Evolutionary conservation across 768 basidiomycete species (phyloP).

Genomic region (Tricholoma saponaceum): DNA sequence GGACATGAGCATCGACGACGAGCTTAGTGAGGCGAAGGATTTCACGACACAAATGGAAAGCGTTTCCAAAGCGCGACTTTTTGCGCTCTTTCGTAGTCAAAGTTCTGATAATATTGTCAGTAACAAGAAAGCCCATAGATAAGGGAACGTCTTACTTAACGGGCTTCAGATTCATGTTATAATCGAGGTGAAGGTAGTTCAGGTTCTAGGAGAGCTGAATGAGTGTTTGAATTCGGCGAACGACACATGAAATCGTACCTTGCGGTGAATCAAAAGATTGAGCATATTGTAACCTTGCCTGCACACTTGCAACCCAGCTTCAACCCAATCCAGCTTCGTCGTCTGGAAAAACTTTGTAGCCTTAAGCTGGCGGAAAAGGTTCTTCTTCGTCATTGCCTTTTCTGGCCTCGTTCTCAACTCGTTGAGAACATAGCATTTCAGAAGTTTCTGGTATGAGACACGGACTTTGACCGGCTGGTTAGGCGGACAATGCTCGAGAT

Average conservation of each 20-base stretch:
- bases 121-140: not conserved
- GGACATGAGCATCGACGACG: conserved; percentile 97
- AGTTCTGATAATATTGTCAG: conserved; percentile 52
- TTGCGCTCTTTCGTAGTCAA: conserved; percentile 99
- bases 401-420: conserved; percentile 85
- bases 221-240: not conserved
- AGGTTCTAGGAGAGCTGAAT: conserved; percentile 51
- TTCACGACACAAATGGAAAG: conserved; percentile 97
- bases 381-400: conserved; percentile 98
- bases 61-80: conserved; percentile 99
- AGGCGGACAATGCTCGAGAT: conserved; percentile 96
- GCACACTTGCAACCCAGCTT: conserved; percentile 97
- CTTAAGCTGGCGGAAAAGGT: conserved; percentile 91
- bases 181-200: conserved; percentile 94
- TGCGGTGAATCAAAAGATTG: conserved; percentile 97
- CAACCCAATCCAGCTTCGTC: conserved; percentile 97
- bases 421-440: conserved; percentile 95
- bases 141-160: conserved; percentile 54
- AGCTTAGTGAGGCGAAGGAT: conserved; percentile 97
- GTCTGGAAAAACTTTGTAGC: conserved; percentile 99
- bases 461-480: conserved; percentile 96
- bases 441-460: conserved; percentile 97
- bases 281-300: conserved; percentile 99
- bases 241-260: conserved; percentile 43
- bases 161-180: conserved; percentile 98